phyloP scores from a whole-genome alignment of 139 green algal genomes.

The Chlamydomonas applanata region DNA sequence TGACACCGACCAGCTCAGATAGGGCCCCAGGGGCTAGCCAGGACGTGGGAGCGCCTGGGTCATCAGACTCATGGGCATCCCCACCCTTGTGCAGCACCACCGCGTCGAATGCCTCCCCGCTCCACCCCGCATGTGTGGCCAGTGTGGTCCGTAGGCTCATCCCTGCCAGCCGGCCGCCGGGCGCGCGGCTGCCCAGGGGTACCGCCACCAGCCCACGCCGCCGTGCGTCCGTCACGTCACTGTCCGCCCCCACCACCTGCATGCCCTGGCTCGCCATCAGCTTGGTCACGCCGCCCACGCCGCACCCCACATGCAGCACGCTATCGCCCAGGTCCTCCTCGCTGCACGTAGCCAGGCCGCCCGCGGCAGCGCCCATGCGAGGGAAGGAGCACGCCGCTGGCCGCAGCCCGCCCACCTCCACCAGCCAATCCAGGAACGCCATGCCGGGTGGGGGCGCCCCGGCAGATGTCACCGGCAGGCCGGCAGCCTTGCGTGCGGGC shows the following conservation, averaged over 20 bases:
- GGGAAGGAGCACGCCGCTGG: constrained; percentile 47
- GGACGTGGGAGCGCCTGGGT: background rate
- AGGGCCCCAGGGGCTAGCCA: background rate
- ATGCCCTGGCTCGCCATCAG: constrained; percentile 67
- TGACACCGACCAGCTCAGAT: constrained; percentile 3
- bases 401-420: constrained; percentile 35
- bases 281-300: constrained; percentile 64
- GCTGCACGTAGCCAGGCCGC: constrained; percentile 31
- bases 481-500: constrained; percentile 26
- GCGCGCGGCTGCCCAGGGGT: background rate
- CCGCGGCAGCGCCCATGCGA: constrained; percentile 34
- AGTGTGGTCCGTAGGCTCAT: background rate
- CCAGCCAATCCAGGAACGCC: constrained; percentile 63
- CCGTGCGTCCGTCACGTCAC: background rate
- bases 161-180: background rate
- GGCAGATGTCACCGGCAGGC: constrained; percentile 21
- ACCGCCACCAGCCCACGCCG: constrained; percentile 9
- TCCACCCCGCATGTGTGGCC: background rate
- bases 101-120: background rate
- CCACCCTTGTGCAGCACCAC: background rate
- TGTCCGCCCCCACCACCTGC: constrained; percentile 24
- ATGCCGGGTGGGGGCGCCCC: constrained; percentile 58
- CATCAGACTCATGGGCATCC: background rate
- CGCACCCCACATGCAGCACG: constrained; percentile 66
- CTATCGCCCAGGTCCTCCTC: constrained; percentile 16